These are phyloP conservation scores for Tuber brumale DNA, from an alignment of 495 filamentous ascomycete genomes.

Conservation along the genomic window DNA sequence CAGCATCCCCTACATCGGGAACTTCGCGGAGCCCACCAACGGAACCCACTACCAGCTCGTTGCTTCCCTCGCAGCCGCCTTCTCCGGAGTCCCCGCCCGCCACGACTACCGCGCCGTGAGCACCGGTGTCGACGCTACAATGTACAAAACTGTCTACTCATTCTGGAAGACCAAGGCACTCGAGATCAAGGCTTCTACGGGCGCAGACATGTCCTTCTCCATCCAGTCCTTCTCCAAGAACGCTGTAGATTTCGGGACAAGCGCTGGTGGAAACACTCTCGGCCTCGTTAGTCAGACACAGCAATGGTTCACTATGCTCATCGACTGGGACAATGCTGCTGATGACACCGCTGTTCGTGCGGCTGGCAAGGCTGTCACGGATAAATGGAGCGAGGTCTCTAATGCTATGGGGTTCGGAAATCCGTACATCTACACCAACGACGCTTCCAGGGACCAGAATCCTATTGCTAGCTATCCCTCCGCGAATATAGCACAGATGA, in stretches of 20 bases:
- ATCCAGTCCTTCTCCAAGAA: constrained; percentile 36
- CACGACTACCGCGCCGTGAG: constrained; percentile 40
- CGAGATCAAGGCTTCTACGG: constrained; percentile 23
- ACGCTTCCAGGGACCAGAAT: constrained; percentile 44
- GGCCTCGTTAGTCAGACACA: constrained; percentile 10
- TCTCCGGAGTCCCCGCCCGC: constrained; percentile 1
- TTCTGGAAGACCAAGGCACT: constrained; percentile 37
- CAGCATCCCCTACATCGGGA: background rate
- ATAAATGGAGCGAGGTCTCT: constrained; percentile 9
- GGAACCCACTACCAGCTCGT: constrained; percentile 10
- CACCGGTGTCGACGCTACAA: constrained; percentile 29
- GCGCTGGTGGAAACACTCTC: constrained; percentile 10
- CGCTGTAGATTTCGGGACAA: constrained; percentile 16
- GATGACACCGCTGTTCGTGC: constrained; percentile 15
- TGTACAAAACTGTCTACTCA: constrained; percentile 40
- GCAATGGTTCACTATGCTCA: constrained; percentile 13
- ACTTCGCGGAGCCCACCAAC: background rate
- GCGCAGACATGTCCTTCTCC: constrained; percentile 38
- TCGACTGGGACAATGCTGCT: constrained; percentile 14
- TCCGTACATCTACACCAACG: constrained; percentile 42
- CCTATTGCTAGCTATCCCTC: constrained; percentile 46
- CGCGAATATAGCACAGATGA: constrained; percentile 42
- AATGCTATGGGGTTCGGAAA: constrained; percentile 19
- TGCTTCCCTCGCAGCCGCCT: background rate
- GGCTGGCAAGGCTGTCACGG: constrained; percentile 4